Conservation (phyloP, 2,329 filamentous ascomycete species). For the Colletotrichum chrysophilum region DNA sequence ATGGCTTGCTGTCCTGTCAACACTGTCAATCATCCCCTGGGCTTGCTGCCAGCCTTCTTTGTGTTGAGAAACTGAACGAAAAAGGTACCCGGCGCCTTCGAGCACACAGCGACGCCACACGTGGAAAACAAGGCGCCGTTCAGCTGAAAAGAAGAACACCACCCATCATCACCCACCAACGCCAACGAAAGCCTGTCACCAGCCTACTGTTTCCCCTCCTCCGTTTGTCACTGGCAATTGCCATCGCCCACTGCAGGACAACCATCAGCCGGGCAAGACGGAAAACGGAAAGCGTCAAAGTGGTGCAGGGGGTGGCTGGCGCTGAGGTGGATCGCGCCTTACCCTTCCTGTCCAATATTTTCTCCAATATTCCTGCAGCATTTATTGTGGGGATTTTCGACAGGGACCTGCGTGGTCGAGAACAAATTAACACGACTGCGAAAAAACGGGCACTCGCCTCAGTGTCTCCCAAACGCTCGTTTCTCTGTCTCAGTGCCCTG, state of each 20-base stretch:
- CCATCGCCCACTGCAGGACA: not conserved
- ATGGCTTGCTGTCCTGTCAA: not conserved
- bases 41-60: not conserved
- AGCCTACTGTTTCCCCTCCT: not conserved
- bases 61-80: not conserved
- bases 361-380: constrained; percentile 9
- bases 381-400: not conserved
- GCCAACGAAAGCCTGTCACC: not conserved
- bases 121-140: not conserved
- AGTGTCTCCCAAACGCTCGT: not conserved
- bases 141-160: not conserved
- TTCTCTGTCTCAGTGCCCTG: constrained; percentile 11
- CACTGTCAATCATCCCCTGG: not conserved
- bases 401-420: not conserved
- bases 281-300: not conserved
- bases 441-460: not conserved
- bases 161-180: not conserved
- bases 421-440: not conserved
- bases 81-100: not conserved
- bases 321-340: not conserved
- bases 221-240: not conserved
- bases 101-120: not conserved
- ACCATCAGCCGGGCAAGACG: not conserved
- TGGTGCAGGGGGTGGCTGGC: constrained; percentile 18
- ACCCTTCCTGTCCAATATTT: not conserved